Percentiles rank a stretch among this genome's conserved stretches.
Conservation (phyloP, 768 basidiomycete species). For the Asterophora parasitica region DNA sequence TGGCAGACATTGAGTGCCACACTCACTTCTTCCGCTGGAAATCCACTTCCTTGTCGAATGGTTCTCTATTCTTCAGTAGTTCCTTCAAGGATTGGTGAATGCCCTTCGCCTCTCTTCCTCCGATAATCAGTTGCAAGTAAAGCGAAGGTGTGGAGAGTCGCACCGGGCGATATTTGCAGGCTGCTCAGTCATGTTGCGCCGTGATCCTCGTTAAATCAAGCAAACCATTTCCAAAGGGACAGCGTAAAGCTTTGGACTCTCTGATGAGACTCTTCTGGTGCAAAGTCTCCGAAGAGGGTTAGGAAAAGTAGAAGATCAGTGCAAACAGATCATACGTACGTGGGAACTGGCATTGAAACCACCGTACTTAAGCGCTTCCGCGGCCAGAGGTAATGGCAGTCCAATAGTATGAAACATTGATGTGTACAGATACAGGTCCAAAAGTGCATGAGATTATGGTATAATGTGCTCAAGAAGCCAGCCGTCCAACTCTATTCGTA, state of each 20-base stretch:
- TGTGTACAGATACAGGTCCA: conserved; percentile 1
- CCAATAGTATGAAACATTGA: neutral
- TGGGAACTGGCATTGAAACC: conserved; percentile 17
- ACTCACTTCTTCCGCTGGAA: conserved; percentile 82
- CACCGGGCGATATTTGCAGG: conserved; percentile 42
- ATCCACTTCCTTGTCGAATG: conserved; percentile 85
- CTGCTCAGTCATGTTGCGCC: conserved; percentile 38
- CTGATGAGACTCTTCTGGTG: conserved; percentile 6
- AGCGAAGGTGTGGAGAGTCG: conserved; percentile 10
- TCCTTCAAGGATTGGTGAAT: conserved; percentile 74
- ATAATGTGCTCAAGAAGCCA: neutral
- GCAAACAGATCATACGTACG: conserved; percentile 16
- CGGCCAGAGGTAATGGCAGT: neutral
- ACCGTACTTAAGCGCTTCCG: neutral
- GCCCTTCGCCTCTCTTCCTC: conserved; percentile 69
- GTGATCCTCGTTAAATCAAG: conserved; percentile 20
- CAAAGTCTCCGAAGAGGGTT: neutral
- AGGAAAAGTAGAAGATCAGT: conserved; percentile 14
- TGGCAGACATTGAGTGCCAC: conserved; percentile 7
- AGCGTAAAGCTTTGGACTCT: neutral
- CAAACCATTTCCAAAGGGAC: conserved; percentile 29
- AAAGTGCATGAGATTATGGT: neutral
- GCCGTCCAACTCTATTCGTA: conserved; percentile 6
- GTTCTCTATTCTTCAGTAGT: conserved; percentile 64
- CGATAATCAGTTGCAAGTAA: conserved; percentile 11